Evolutionary conservation across 129 eudicot species (phyloP).

Genomic region (Centaurea solstitialis): DNA sequence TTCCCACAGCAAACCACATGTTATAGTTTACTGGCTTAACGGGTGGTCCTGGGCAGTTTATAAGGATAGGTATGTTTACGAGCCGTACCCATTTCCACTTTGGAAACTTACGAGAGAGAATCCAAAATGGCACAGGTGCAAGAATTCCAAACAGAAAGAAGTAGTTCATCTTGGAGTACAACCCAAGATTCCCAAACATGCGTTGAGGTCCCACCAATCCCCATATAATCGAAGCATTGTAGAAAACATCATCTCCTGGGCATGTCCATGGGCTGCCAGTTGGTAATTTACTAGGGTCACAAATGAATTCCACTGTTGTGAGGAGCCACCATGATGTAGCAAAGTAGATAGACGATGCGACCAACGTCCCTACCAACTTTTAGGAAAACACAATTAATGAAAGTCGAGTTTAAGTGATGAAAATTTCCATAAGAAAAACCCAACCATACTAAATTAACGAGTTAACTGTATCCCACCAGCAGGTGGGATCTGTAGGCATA

Average conservation of each 20-base stretch:
- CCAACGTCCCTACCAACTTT: constrained; percentile 54
- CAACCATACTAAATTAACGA: neutral
- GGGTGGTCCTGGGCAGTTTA: constrained; percentile 63
- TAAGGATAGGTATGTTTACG: constrained; percentile 62
- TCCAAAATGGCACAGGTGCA: constrained; percentile 79
- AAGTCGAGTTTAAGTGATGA: neutral
- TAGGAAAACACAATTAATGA: neutral
- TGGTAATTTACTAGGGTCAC: constrained; percentile 56
- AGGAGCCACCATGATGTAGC: constrained; percentile 89
- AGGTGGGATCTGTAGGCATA: neutral
- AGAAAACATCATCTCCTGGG: constrained; percentile 83
- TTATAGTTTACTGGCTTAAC: constrained; percentile 68
- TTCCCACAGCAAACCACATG: constrained; percentile 70
- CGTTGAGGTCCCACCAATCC: constrained; percentile 86
- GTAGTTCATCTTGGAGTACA: constrained; percentile 66
- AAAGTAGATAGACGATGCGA: constrained; percentile 58
- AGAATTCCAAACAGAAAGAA: constrained; percentile 80
- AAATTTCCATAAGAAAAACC: neutral
- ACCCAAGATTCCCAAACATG: constrained; percentile 69
- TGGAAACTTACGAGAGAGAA: constrained; percentile 55
- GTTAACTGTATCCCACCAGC: neutral
- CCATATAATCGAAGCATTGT: constrained; percentile 86
- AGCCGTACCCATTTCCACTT: constrained; percentile 61
- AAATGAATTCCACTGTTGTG: constrained; percentile 54
- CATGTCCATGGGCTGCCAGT: constrained; percentile 93